Conservation (phyloP, 2,329 filamentous ascomycete genomes). For the Metarhizium guizhouense region DNA sequence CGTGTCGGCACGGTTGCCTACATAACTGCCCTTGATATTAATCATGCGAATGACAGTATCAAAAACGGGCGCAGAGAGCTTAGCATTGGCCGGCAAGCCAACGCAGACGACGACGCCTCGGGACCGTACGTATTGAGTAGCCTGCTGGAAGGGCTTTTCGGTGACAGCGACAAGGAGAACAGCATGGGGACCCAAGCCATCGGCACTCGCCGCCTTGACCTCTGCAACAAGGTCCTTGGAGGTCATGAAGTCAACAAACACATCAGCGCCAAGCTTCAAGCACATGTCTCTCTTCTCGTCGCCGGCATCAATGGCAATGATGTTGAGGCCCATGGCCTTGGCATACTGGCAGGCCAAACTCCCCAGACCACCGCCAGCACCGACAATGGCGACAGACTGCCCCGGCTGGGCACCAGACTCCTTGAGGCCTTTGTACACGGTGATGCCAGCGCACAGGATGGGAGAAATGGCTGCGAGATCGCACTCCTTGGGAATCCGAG, state of each 20-base stretch:
- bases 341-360: conserved; percentile 77
- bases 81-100: conserved; percentile 74
- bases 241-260: conserved; percentile 73
- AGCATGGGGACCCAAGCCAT: conserved; percentile 78
- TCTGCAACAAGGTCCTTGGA: conserved; percentile 73
- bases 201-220: conserved; percentile 70
- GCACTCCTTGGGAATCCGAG: conserved; percentile 69
- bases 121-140: conserved; percentile 76
- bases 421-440: conserved; percentile 87
- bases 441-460: conserved; percentile 77
- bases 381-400: conserved; percentile 74
- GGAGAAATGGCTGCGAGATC: conserved; percentile 70
- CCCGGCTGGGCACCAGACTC: conserved; percentile 68
- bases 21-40: conserved; percentile 85
- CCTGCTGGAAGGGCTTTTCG: conserved; percentile 95
- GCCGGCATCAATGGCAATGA: conserved; percentile 76
- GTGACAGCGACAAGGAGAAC: conserved; percentile 77
- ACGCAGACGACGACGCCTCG: conserved; percentile 81
- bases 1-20: conserved; percentile 83
- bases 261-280: conserved; percentile 57
- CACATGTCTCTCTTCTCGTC: conserved; percentile 70
- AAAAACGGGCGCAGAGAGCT: conserved; percentile 77
- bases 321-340: conserved; percentile 76
- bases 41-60: conserved; percentile 85
- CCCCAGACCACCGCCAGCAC: conserved; percentile 76